Evolutionary conservation across 2,329 filamentous ascomycete species (phyloP), one percentile per base, ranked within the genome.

Genomic region (Ceratocystis huliohia): DNA sequence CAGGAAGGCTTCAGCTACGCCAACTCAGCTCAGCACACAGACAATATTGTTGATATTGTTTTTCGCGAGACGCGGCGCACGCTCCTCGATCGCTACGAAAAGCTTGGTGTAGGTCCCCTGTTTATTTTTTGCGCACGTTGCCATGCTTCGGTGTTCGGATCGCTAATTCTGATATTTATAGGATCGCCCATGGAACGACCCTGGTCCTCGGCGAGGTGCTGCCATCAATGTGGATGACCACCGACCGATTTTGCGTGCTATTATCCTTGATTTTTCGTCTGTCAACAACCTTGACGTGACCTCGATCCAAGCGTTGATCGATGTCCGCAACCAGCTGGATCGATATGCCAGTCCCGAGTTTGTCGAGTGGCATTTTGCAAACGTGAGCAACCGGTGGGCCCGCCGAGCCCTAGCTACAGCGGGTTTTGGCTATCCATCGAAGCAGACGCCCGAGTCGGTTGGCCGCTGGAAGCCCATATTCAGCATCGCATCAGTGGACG

Each of bases 201-300:
- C 78, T 6, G 77, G 74, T 68, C 79, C 75, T 46, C 74, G 72
- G 2, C 73, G 76, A 65, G 74, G 75, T 67, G 70, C 71, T 44
- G 66, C 73, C 56, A 25, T 70, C 48, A 71, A 72, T 22, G 69
- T 73, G 63, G 72, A 72, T n/a, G 75, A 77, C 64, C 70, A 71
- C 13, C 74, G 78, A 0, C 82, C 82, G 0, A 73, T 77, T 10
- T 75, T 85, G 17, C 78, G 78, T 4, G 82, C 83, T 4, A 70
- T 86, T 7, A 76, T 86, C 8, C 75, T 85, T 1, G 84, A 86
- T 73, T 84, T 82, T 70, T 80, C 80, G 0, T 77, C 81, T 1
- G 80, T 85, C 59, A 82, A 83, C 70, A 77, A 78, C 66, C 74
- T 85, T 33, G 84, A 86, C 68, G 78, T 83, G 7, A 85, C 83